A percentile compares a stretch with the other conserved stretches of the same genome.
Conservation (phyloP, 2,329 filamentous ascomycete genomes). For the Colletotrichum camelliae region DNA sequence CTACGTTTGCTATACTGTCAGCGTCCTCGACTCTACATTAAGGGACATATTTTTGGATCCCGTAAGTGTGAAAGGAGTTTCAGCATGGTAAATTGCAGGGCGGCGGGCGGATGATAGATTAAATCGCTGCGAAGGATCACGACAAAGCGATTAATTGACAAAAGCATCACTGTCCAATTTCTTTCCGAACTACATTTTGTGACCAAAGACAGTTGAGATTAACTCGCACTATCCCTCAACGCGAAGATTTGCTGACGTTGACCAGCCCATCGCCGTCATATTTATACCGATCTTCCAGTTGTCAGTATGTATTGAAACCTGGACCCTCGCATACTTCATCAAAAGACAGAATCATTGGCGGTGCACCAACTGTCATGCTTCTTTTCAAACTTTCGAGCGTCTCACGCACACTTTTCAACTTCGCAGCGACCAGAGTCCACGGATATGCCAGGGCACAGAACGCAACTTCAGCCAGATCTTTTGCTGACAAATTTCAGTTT, state of each 20-base stretch:
- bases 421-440: constrained; percentile 48
- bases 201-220: not conserved
- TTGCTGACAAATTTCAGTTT: constrained; percentile 38
- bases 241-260: not conserved
- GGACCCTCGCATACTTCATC: constrained; percentile 49
- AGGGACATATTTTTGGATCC: not conserved
- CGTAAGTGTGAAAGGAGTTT: too few species aligned
- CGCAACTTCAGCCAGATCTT: constrained; percentile 38
- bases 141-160: not conserved
- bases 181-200: not conserved
- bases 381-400: constrained; percentile 43
- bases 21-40: not conserved
- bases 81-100: not conserved
- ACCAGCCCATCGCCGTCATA: not conserved
- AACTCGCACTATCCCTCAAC: not conserved
- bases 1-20: not conserved
- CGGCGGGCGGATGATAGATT: not conserved
- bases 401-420: constrained; percentile 42
- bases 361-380: constrained; percentile 43
- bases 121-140: not conserved
- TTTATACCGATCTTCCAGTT: not conserved
- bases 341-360: constrained; percentile 47
- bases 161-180: not conserved
- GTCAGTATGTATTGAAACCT: constrained; percentile 46
- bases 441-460: constrained; percentile 47